phyloP scores from a whole-genome alignment of 1,284 basidiomycete genomes.

The Mycocalia duriaeana region DNA sequence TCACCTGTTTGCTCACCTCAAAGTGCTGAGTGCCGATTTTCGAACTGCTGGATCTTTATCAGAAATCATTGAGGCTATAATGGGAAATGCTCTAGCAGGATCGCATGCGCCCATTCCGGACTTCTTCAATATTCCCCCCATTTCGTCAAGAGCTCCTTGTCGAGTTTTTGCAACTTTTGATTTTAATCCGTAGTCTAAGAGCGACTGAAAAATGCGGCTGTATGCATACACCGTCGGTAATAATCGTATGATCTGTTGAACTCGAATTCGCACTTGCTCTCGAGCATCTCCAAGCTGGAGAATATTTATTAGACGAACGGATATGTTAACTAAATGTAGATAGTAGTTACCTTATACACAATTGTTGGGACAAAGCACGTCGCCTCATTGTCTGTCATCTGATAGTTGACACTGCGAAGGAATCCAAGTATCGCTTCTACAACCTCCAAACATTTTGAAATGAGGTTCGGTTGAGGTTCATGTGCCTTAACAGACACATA shows the following conservation, averaged over 20 bases:
- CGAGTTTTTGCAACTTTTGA: conserved; percentile 89
- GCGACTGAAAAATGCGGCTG: conserved; percentile 82
- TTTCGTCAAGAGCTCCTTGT: conserved; percentile 80
- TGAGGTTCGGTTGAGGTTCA: conserved; percentile 90
- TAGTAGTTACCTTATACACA: conserved; percentile 71
- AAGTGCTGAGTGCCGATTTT: conserved; percentile 72
- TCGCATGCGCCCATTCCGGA: conserved; percentile 82
- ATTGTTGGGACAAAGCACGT: conserved; percentile 87
- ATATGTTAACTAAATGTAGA: too few relatives aligned
- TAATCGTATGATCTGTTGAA: conserved; percentile 68
- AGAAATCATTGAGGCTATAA: conserved; percentile 77
- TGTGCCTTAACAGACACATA: conserved; percentile 89
- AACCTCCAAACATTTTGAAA: conserved; percentile 86
- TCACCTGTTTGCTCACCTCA: conserved; percentile 48
- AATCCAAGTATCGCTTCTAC: conserved; percentile 78
- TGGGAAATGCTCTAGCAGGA: conserved; percentile 74
- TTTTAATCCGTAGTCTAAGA: conserved; percentile 82
- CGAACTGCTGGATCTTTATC: conserved; percentile 87
- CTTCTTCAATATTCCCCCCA: conserved; percentile 73
- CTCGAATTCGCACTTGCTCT: conserved; percentile 67
- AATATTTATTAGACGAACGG: background rate
- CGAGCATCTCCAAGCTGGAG: conserved; percentile 75
- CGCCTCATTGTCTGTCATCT: conserved; percentile 87
- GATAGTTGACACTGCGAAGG: conserved; percentile 67
- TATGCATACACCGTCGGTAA: conserved; percentile 83